Base-by-base conservation (phyloP, 139 green algal species). In the Haematococcus sp. region DNA sequence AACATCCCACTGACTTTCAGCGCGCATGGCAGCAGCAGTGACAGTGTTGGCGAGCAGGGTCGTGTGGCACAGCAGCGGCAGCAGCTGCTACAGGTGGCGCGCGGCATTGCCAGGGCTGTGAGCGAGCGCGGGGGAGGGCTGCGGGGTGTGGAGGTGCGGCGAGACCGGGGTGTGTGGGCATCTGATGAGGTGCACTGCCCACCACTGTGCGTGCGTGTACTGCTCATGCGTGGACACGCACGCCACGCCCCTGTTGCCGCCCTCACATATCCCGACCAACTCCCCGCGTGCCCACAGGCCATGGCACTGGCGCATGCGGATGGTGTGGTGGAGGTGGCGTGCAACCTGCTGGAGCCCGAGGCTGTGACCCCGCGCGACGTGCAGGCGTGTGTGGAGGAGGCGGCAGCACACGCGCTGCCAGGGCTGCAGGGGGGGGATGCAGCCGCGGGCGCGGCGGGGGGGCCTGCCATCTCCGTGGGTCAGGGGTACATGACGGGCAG, bases 301-400 rank as follows among this genome's bases (percentile, higher is more conserved):
- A 94, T 95, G 88, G 91, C 86, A 1, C 79, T 97, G 64, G 63
- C 52, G 28, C 87, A 95, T 43, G 59, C 25, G 0, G 75, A 72
- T 17, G 84, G 80, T n/a, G 71, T 60, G 44, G 22, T 90, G 13
- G 86, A 97, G 75, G 80, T 97, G 28, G 91, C 91, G 1, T 95
- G 88, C 73, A 97, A 97, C 74, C 73, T 97, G 32, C 77, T 95
- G 23, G 78, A 90, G 54, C 25, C 68, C 0, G 28, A 71, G 4
- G 32, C 31, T 1, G 43, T 46, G 0, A n/a, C 75, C 4, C 31
- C 58, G 3, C 30, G 32, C 3, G n/a, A 17, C 0, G 59, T 76
- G 19, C 68, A 75, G 58, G 58, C 58, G 25, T n/a, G 16, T 4
- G 58, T 65, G 58, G 58, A 33, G 58, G 3, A 34, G 58, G 4